Percentiles rank a stretch among this genome's conserved stretches.
phyloP scores from a whole-genome alignment of 1,284 basidiomycete species.

The Naganishia liquefaciens region DNA sequence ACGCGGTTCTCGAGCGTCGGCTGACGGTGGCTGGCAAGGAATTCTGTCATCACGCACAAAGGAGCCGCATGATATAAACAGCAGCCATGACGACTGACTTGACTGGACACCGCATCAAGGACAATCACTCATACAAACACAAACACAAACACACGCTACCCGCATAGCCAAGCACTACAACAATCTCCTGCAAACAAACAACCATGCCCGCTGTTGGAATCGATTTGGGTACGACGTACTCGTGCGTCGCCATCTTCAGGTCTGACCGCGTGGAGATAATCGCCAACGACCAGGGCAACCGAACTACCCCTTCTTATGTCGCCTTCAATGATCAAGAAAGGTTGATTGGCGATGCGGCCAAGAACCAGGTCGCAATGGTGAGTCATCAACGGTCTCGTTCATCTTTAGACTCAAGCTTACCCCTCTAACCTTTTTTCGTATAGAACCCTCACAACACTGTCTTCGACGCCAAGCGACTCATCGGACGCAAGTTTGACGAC shows the following conservation, averaged over 20 bases:
- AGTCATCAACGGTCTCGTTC: background rate
- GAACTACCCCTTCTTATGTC: slow-evolving; percentile 92
- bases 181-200: slow-evolving; percentile 12
- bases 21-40: too few species aligned
- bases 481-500: slow-evolving; percentile 62
- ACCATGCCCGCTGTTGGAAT: slow-evolving; percentile 31
- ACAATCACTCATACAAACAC: too few species aligned
- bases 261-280: slow-evolving; percentile 80
- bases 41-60: background rate
- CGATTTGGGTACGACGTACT: slow-evolving; percentile 32
- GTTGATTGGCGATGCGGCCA: slow-evolving; percentile 80
- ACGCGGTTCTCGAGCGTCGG: too few species aligned
- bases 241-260: slow-evolving; percentile 88
- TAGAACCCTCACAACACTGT: slow-evolving; percentile 90
- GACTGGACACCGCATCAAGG: too few species aligned
- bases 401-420: background rate
- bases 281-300: slow-evolving; percentile 85
- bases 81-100: background rate
- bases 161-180: slow-evolving; percentile 1
- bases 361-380: slow-evolving; percentile 84
- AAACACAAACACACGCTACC: background rate
- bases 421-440: slow-evolving; percentile 37
- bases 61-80: background rate
- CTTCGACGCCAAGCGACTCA: slow-evolving; percentile 96
- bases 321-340: slow-evolving; percentile 91